Base-by-base conservation (phyloP, 306 rosid species). In the Ormosia semicastrata region DNA sequence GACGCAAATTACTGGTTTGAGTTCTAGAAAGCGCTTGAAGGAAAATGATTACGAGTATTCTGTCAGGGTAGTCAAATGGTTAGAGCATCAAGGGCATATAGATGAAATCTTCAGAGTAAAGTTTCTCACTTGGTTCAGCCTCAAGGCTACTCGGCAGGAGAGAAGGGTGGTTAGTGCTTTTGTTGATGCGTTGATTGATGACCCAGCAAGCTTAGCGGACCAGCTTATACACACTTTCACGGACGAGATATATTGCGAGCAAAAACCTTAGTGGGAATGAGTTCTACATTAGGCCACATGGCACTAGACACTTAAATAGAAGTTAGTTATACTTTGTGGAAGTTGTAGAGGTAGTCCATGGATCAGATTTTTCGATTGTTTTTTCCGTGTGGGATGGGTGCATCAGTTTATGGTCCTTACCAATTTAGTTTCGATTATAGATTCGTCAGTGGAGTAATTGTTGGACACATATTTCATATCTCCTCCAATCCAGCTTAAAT, bases 61-160 rank as follows among this genome's bases (percentile, higher is more conserved):
- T 2, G 97, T 94, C 76, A 83, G 89, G 85, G 95, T 85, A 36
- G 90, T 94, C 70, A 92, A 90, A 69, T 85, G 86, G 92, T 79
- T 94, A 62, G 97, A 92, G 87, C 86, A 81, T 58, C 90, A 80
- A 74, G 93, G 93, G 58, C 93, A 87, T 85, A 86, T 94, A 5
- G 91, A 85, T 13, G 91, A 81, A 82, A 83, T 80, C 65, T 94
- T 94, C 75, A 86, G 98, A 84, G 96, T 92, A 9, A 92, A 89
- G 41, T 94, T 94, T 83, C 96, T 94, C 0, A 91, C 96, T 52
- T 94, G 97, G 98, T 94, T 94, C 94, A 92, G 98, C 90, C 92
- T 94, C 74, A 94, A 89, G 77, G 96, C 98, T 14, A 86, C 83
- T 24, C 70, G 66, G 75, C 90, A 88, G 76, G 97, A 94, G 83